Base-by-base conservation (phyloP, 768 basidiomycete genomes). In the Tulasnella sp. region DNA sequence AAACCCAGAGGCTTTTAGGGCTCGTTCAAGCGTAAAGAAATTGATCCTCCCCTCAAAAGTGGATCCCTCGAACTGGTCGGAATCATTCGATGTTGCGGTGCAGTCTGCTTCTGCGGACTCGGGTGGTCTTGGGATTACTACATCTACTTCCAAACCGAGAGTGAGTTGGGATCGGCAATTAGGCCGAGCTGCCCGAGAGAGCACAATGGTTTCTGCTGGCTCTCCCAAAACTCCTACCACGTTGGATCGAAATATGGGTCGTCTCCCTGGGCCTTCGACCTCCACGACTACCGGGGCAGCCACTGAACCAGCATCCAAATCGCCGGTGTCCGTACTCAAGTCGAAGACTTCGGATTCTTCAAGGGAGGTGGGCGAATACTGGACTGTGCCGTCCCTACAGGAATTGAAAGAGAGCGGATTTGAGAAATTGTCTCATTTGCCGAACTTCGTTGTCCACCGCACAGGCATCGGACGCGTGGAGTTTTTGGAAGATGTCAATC, bases 11-110 rank as follows among this genome's bases (percentile, higher is more conserved):
- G 72, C 75, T 0, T 79, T 86, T 63, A 83, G 57, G 6, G 68
- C 70, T 77, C 63, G 85, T 54, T 80, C 84, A 58, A 94, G 89
- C 66, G 88, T 94, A 58, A 97, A 97, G 74, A 94, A 94, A 66
- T 76, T 97, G 58, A 82, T 91, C 35, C 67, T 96, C 60, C 59
- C 59, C n/a, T n/a, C 29, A 21, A 55, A 55, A 29, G 53, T 55
- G 12, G 53, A 55, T 42, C 42, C 53, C 12, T n/a, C 40, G 5
- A 55, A 41, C n/a, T 55, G 53, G 53, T 19, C 17, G 23, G 53
- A 55, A n/a, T 45, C 53, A 14, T 23, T 55, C 15, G 53, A 55
- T 43, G 34, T 27, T 1, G 54, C 54, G 2, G 23, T 31, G n/a
- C 54, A 36, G 15, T n/a, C 54, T 6, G 17, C 50, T 37, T 39